A percentile compares a stretch with the other conserved stretches of the same genome.
phyloP scores from a whole-genome alignment of 768 basidiomycete species.

The Gloeophyllum trabeum region DNA sequence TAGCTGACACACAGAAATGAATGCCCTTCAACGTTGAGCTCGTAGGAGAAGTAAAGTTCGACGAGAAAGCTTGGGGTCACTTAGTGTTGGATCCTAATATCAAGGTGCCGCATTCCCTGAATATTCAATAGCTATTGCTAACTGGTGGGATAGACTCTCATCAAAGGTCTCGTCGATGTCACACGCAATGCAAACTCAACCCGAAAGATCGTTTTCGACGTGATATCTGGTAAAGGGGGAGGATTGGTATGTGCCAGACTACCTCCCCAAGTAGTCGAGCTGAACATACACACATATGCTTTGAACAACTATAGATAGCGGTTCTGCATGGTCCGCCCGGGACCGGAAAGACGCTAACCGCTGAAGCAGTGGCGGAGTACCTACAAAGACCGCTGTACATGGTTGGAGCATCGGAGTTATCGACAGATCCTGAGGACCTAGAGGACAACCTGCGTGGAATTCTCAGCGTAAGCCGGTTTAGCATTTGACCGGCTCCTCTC shows the following conservation, averaged over 20 bases:
- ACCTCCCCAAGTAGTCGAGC: neutral
- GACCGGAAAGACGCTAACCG: slow-evolving; percentile 41
- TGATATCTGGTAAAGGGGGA: slow-evolving; percentile 1
- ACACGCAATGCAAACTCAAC: slow-evolving; percentile 12
- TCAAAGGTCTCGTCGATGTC: slow-evolving; percentile 16
- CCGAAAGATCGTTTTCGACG: slow-evolving; percentile 9
- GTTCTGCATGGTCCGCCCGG: slow-evolving; percentile 17
- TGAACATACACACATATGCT: neutral
- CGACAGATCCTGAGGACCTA: slow-evolving; percentile 32
- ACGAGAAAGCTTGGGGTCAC: slow-evolving; percentile 1
- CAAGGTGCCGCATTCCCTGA: neutral
- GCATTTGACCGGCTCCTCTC: neutral
- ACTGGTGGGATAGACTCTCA: slow-evolving; percentile 7
- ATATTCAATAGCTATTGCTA: neutral
- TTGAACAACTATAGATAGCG: slow-evolving; percentile 8
- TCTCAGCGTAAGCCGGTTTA: slow-evolving; percentile 9
- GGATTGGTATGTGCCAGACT: neutral
- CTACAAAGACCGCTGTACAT: slow-evolving; percentile 40
- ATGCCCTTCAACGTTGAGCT: slow-evolving; percentile 1
- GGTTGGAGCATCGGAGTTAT: slow-evolving; percentile 44
- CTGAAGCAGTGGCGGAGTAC: slow-evolving; percentile 48
- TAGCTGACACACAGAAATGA: neutral
- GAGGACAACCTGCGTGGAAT: slow-evolving; percentile 24
- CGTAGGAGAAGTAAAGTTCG: neutral
- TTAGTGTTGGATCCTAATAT: neutral